Evolutionary conservation across 2,329 filamentous ascomycete species (phyloP).

Genomic region (Dactylonectria estremocensis): DNA sequence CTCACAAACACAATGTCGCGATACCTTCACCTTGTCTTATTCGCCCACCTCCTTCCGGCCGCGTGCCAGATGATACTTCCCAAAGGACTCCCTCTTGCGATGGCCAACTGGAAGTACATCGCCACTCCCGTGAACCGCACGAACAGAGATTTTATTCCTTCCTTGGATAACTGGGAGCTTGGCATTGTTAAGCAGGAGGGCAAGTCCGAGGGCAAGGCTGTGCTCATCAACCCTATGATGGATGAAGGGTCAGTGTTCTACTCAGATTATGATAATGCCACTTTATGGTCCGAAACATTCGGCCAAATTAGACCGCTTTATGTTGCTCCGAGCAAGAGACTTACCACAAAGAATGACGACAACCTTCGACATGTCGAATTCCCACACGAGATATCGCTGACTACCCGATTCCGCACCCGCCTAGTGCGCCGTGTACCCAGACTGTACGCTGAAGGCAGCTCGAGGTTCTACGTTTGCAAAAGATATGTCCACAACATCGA

Average conservation of each 20-base stretch:
- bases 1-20: constrained; percentile 1
- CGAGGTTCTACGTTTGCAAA: constrained; percentile 17
- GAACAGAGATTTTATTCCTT: not conserved
- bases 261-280: not conserved
- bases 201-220: constrained; percentile 3
- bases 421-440: not conserved
- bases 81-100: not conserved
- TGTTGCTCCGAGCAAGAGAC: not conserved
- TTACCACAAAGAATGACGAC: not conserved
- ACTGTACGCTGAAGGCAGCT: not conserved
- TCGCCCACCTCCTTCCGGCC: not conserved
- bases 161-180: not conserved
- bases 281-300: constrained; percentile 2
- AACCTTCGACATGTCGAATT: not conserved
- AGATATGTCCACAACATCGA: not conserved
- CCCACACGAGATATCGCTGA: not conserved
- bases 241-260: constrained; percentile 9
- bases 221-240: not conserved
- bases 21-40: not conserved
- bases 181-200: constrained; percentile 1
- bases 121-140: not conserved
- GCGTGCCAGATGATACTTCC: constrained; percentile 9
- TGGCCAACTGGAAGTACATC: constrained; percentile 22
- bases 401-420: not conserved
- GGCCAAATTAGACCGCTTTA: not conserved